Conservation (phyloP, 805 yeast species). For the Ogataea dorogensis region DNA sequence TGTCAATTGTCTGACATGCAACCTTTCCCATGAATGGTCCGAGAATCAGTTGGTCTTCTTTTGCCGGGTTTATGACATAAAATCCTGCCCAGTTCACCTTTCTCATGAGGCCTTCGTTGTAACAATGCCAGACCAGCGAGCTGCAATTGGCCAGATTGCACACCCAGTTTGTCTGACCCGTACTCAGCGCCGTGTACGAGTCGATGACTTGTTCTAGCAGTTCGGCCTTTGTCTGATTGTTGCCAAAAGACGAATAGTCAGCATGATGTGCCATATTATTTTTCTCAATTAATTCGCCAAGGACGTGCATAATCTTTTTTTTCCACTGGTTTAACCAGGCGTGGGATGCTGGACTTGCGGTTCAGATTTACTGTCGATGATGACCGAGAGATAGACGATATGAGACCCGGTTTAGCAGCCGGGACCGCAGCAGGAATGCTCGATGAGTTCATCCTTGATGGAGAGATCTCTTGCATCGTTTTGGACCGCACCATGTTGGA, state of each 20-base stretch:
- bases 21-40: conserved; percentile 98
- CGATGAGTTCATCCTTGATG: conserved; percentile 15
- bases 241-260: conserved; percentile 57
- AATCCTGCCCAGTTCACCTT: conserved; percentile 93
- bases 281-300: conserved; percentile 16
- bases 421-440: too few species aligned
- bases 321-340: conserved; percentile 13
- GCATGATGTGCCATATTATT: conserved; percentile 56
- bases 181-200: conserved; percentile 64
- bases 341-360: conserved; percentile 13
- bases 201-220: conserved; percentile 55
- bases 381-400: conserved; percentile 4
- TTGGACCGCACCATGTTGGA: conserved; percentile 16
- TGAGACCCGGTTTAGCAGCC: too few species aligned
- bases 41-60: conserved; percentile 50
- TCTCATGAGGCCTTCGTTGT: conserved; percentile 49
- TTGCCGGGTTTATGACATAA: conserved; percentile 52
- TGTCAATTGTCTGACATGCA: conserved; percentile 80
- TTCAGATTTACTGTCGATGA: conserved; percentile 3
- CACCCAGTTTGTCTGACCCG: conserved; percentile 77
- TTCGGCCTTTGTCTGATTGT: conserved; percentile 43
- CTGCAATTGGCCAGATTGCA: conserved; percentile 85
- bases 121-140: conserved; percentile 86
- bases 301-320: conserved; percentile 16
- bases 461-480: conserved; percentile 23